Percentiles rank a stretch among this genome's conserved stretches.
These are phyloP conservation scores for Aspergillus fumigatus DNA, from an alignment of 2,329 filamentous ascomycete genomes.

Conservation along the genomic window DNA sequence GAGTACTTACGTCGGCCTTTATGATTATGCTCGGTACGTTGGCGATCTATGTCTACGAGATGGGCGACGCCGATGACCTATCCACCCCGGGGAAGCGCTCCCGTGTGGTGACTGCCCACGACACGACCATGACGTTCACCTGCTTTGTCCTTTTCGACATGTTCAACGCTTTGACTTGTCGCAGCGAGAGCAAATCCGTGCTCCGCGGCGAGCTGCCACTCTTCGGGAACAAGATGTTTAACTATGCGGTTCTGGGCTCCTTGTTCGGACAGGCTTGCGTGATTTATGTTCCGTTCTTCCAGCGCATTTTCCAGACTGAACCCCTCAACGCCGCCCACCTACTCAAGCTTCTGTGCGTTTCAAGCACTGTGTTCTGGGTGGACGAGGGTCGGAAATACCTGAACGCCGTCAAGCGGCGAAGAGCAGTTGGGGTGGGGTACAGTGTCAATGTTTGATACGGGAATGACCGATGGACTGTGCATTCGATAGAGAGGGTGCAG, in stretches of 20 bases:
- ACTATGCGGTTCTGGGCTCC: slow-evolving; percentile 86
- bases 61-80: slow-evolving; percentile 63
- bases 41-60: slow-evolving; percentile 85
- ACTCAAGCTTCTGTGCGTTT: slow-evolving; percentile 65
- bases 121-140: slow-evolving; percentile 99
- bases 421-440: slow-evolving; percentile 35
- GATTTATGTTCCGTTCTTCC: slow-evolving; percentile 90
- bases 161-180: slow-evolving; percentile 95
- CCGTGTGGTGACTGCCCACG: slow-evolving; percentile 75
- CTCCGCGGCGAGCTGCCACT: slow-evolving; percentile 79
- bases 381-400: slow-evolving; percentile 83
- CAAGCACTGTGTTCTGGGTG: slow-evolving; percentile 90
- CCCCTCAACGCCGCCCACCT: slow-evolving; percentile 71
- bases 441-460: slow-evolving; percentile 36
- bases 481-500: slow-evolving; percentile 4
- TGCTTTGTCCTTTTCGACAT: slow-evolving; percentile 99
- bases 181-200: slow-evolving; percentile 84
- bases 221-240: slow-evolving; percentile 88
- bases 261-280: slow-evolving; percentile 82
- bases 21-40: slow-evolving; percentile 94
- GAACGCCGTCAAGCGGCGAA: slow-evolving; percentile 25
- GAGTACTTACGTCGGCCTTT: slow-evolving; percentile 79
- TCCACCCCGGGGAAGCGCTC: slow-evolving; percentile 35
- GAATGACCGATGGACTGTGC: not conserved
- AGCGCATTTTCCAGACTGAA: slow-evolving; percentile 95